Conservation (phyloP, 495 filamentous ascomycete genomes). For the Penicillium macrosclerotiorum region DNA sequence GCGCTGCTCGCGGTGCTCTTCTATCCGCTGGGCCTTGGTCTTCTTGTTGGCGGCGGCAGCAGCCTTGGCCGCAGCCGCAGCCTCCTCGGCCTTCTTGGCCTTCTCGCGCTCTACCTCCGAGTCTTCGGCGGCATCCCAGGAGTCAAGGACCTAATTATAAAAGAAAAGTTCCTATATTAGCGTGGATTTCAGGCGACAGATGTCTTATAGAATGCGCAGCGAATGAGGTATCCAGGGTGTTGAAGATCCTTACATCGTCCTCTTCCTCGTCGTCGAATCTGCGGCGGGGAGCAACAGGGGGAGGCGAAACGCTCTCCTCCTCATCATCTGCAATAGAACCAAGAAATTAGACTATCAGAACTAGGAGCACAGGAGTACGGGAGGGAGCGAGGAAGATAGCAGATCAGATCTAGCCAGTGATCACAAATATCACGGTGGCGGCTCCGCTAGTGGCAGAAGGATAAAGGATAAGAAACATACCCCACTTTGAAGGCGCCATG, state of each 20-base stretch:
- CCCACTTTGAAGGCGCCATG: conserved; percentile 53
- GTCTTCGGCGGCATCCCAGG: conserved; percentile 97
- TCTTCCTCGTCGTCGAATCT: conserved; percentile 91
- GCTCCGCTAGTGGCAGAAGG: conserved; percentile 13
- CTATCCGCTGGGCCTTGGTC: conserved; percentile 81
- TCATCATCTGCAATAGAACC: conserved; percentile 58
- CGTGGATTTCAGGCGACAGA: neutral
- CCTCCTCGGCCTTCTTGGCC: conserved; percentile 78
- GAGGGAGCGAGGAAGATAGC: too few species aligned
- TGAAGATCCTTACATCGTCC: conserved; percentile 67
- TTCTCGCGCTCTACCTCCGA: conserved; percentile 96
- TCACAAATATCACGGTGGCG: neutral
- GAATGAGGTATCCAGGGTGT: neutral
- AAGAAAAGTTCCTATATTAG: conserved; percentile 18
- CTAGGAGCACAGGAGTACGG: too few species aligned
- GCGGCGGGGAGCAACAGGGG: conserved; percentile 58
- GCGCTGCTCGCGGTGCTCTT: conserved; percentile 60
- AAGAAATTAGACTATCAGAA: conserved; percentile 17
- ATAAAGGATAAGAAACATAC: conserved; percentile 37
- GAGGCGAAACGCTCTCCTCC: conserved; percentile 61
- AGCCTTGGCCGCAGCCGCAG: conserved; percentile 83
- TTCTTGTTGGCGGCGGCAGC: conserved; percentile 95
- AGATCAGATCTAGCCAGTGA: too few species aligned
- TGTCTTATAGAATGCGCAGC: neutral
- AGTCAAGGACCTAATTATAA: conserved; percentile 74